Conservation (phyloP, 805 yeast species). For the Nakazawaea ernobii region DNA sequence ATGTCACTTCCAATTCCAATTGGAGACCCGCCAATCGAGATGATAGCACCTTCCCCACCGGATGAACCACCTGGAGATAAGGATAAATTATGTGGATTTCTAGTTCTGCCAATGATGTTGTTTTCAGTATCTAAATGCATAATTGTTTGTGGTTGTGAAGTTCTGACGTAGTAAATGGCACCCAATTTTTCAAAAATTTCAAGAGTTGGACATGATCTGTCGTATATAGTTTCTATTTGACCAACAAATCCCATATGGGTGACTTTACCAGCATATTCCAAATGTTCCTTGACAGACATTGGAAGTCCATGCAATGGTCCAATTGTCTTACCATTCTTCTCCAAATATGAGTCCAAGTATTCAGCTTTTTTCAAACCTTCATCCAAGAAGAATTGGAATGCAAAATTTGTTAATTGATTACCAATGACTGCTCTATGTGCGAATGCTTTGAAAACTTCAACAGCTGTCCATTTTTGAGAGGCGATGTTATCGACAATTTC, state of each 20-base stretch:
- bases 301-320: constrained; percentile 65
- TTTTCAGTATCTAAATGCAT: constrained; percentile 53
- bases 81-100: constrained; percentile 42
- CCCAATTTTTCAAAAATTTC: constrained; percentile 43
- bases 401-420: constrained; percentile 45
- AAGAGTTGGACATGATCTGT: constrained; percentile 33
- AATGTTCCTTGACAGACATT: constrained; percentile 56
- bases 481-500: constrained; percentile 30
- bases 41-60: constrained; percentile 46
- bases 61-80: constrained; percentile 50
- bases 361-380: constrained; percentile 43
- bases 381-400: constrained; percentile 38
- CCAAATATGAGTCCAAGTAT: constrained; percentile 45
- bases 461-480: constrained; percentile 32
- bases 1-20: constrained; percentile 42
- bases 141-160: constrained; percentile 51
- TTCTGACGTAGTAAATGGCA: constrained; percentile 50
- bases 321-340: constrained; percentile 38
- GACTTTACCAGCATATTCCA: constrained; percentile 41
- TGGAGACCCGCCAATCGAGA: constrained; percentile 40
- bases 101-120: constrained; percentile 45
- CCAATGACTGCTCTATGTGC: constrained; percentile 43
- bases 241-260: constrained; percentile 46
- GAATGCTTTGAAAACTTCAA: constrained; percentile 39
- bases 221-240: constrained; percentile 32